Base-by-base conservation (phyloP, 129 eudicot species). In the Solidago caesia region DNA sequence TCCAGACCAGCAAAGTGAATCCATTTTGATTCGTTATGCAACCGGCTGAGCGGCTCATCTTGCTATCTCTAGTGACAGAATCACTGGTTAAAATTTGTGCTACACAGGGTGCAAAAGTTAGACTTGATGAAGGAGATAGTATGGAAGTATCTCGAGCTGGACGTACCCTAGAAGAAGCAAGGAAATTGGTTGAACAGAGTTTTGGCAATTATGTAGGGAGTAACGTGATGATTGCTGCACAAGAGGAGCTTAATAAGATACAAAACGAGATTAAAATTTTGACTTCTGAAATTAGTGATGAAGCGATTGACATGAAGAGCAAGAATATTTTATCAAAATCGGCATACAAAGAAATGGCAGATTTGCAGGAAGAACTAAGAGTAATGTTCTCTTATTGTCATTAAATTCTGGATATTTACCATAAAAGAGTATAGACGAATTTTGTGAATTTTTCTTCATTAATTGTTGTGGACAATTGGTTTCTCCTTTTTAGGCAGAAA, bases 191-290 rank as follows among this genome's bases (percentile, higher is more conserved):
- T 80, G 98, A 94, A 64, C 92, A 94, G 77, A 94, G 97, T 90
- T 94, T 94, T 77, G 98, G 98, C 60, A 94, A 94, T 83, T 94
- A 94, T 76, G 96, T 94, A 9, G 97, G 98, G 55, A 94, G 98
- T 89, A 94, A 87, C 72, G 98, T 94, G 64, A 90, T 94, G 97
- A 77, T 90, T 80, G 96, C 97, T 83, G 90, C 98, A 76, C 90
- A 94, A 79, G 96, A 90, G 75, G 98, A 94, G 89, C 98, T 94
- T 55, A 68, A 74, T 72, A 90, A 79, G 68, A 86, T 94, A 85
- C 83, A 94, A 74, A 85, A 75, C 2, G 98, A 94, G 86, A 90
- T 94, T 75, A 82, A 87, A 84, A 67, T 82, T 73, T 84, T 90
- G 51, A 87, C 81, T 82, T 72, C 81, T 71, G 91, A 94, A 78